Base-by-base conservation (phyloP, 345 rosid species). In the Xanthoceras sorbifolium region DNA sequence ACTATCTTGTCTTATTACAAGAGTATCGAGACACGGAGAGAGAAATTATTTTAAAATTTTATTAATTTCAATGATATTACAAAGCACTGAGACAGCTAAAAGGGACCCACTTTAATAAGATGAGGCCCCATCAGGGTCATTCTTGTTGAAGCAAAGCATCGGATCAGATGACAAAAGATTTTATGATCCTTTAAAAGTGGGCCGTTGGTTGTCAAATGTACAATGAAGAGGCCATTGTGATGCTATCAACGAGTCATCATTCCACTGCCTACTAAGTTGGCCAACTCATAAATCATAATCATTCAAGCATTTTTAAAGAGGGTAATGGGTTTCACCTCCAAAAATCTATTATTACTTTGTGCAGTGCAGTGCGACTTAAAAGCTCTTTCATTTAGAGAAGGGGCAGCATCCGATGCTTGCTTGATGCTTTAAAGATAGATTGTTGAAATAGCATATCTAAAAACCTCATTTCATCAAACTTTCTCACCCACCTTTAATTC, bases 381-480 rank as follows among this genome's bases (percentile, higher is more conserved):
- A 64, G 54, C 4, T n/a, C 22, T 44, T 23, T 64, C 11, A 12
- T 5, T 23, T 22, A 61, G 4, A 59, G n/a, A 63, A 60, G 38
- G 64, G 68, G 78, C 52, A 67, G 85, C 82, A 87, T 84, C 86
- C 85, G 11, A 80, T 81, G 46, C 46, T 42, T 10, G 83, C 69
- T 71, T 48, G 34, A 29, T 55, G 42, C 54, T 57, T 42, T 59
- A 3, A 25, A 15, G 59, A 32, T 42, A 50, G 69, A 54, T 44
- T 66, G 75, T 48, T 64, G 74, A 42, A 17, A 59, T 44, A 22
- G 73, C 60, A 34, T 25, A 46, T 69, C 77, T 32, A 15, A 69
- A n/a, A 26, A 29, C 57, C 78, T 26, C 0, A 5, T 9, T 4
- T 18, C 23, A 65, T 55, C 29, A 59, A 74, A 50, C 38, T 22